Evolutionary conservation across 2,329 filamentous ascomycete genomes (phyloP), one percentile per base, ranked within the genome.

Genomic region (Coniochaeta sp.): DNA sequence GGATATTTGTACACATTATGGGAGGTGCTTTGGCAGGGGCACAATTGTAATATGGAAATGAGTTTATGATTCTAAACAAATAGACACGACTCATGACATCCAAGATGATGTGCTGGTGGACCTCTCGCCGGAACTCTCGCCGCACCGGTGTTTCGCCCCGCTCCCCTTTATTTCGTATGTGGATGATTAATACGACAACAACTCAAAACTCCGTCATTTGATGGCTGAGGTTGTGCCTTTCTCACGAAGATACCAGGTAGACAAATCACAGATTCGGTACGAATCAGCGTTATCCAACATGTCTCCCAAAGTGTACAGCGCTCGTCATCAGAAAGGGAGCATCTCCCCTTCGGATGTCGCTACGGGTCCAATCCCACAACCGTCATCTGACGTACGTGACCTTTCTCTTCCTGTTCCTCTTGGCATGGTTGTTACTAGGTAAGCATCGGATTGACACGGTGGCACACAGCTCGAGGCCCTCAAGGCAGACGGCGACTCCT

Each of bases 401-500:
- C 7, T n/a, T n/a, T n/a, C n/a, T n/a, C n/a, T n/a, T 24, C 22
- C 5, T 19, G 24, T 26, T 31, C 9, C 19, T 24, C 17, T 26
- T 40, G 17, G 34, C 34, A 31, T 31, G 28, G n/a, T n/a, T n/a
- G n/a, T n/a, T n/a, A n/a, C n/a, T 36, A 36, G 7, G 11, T 12
- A 36, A 33, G 11, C 31, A 14, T 36, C 8, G 7, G 3, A 7
- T 12, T 36, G 12, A 36, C 34, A 9, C 11, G 34, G 34, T 36
- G 31, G 36, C n/a, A n/a, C 43, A 40, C 44, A 73, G 71, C 62
- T 65, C 16, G 68, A 70, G 1, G 62, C 60, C 9, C 65, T 74
- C 36, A 71, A 70, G 12, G 24, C 56, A 14, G 36, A 28, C 56
- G 12, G 74, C 47, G 74, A 80, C 66, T 76, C 76, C 6, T 77